Base-by-base conservation (phyloP, 2,329 filamentous ascomycete species). In the Tolypocladium paradoxum region DNA sequence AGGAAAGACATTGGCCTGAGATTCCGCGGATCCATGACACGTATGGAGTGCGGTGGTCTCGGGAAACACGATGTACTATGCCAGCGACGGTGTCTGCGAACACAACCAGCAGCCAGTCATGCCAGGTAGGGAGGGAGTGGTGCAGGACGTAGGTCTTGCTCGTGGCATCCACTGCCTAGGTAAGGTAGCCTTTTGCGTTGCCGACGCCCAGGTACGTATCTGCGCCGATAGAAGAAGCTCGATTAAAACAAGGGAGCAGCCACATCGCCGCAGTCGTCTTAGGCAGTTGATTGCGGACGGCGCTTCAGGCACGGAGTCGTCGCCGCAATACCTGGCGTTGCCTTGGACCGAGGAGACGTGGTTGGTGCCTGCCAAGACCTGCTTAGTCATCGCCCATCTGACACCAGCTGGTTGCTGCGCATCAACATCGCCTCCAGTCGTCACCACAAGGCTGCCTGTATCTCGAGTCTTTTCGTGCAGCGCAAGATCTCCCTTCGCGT, bases 401-500 rank as follows among this genome's bases (percentile, higher is more conserved):
- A n/a, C 48, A 14, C n/a, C 31, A 20, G 27, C 33, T 5, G 43
- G 27, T 27, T 47, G 43, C 43, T 47, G 43, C 2, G 27, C 43
- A 33, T 20, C 43, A 38, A 22, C 50, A 14, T 1, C 9, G 38
- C 9, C n/a, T 33, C 37, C 14, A 22, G 27, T 53, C 51, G 47
- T 53, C 48, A 50, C 33, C 33, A 36, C 18, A 22, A 46, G 33
- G 48, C 48, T 46, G 48, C 52, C 52, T 53, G 33, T 29, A 22
- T 43, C 27, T 11, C 35, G 11, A n/a, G 16, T 7, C 20, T 3
- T 38, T 40, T n/a, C 45, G 16, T 27, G 43, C 43, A 20, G 16
- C 51, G 33, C 34, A 20, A 1, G 7, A 20, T 27, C n/a, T 9
- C 14, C 22, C 43, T 47, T 43, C 27, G 11, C 27, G 16, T 38